These are phyloP conservation scores for Sarocladium brachiariae DNA, from an alignment of 2,329 filamentous ascomycete species.

Conservation along the genomic window DNA sequence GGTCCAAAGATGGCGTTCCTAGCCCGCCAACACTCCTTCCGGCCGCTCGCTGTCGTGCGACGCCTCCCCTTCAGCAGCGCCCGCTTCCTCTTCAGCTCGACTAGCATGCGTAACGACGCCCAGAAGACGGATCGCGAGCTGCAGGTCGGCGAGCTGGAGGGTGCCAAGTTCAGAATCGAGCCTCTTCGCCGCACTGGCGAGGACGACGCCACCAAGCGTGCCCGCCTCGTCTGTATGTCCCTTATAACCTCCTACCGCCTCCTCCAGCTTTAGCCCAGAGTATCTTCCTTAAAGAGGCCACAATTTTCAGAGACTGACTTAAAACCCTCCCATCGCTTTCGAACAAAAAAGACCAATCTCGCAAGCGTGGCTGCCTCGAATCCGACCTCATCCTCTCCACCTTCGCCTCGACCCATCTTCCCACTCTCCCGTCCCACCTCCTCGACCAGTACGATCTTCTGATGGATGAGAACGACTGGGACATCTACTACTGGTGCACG, in stretches of 20 bases:
- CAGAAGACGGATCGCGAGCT: conserved; percentile 47
- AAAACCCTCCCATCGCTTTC: conserved; percentile 12
- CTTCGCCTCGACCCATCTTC: conserved; percentile 77
- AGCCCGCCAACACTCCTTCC: conserved; percentile 16
- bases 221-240: conserved; percentile 65
- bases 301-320: too few species aligned
- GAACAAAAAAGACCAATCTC: conserved; percentile 98
- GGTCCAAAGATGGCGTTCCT: conserved; percentile 16
- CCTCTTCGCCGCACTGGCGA: conserved; percentile 82
- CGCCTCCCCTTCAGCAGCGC: conserved; percentile 4
- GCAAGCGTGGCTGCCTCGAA: conserved; percentile 93
- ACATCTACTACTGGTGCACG: conserved; percentile 99
- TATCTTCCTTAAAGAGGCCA: too few species aligned
- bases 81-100: neutral
- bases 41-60: conserved; percentile 3
- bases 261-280: neutral
- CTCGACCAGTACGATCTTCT: conserved; percentile 83
- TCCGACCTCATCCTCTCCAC: conserved; percentile 94
- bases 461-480: conserved; percentile 99
- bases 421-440: conserved; percentile 63
- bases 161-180: conserved; percentile 79
- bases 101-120: conserved; percentile 1
- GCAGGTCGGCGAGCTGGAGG: conserved; percentile 79
- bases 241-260: neutral
- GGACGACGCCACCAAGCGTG: conserved; percentile 77